Conservation (phyloP, 495 filamentous ascomycete species). For the Podospora anserina region DNA sequence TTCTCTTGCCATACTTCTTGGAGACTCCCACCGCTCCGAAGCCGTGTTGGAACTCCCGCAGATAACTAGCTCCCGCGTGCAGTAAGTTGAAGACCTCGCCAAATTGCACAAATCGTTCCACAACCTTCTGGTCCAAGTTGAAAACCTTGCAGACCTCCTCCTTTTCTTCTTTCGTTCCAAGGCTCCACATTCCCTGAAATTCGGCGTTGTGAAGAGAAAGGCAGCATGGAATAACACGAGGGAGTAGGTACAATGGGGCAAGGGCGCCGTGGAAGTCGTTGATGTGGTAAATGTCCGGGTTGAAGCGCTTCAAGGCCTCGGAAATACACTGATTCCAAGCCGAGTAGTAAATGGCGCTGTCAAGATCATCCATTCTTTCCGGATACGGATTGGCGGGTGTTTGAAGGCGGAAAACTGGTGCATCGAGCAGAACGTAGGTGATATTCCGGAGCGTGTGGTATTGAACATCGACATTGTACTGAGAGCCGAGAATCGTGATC, state of each 20-base stretch:
- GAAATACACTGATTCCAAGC: constrained; percentile 72
- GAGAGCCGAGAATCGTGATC: constrained; percentile 58
- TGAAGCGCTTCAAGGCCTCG: constrained; percentile 53
- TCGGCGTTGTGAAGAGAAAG: constrained; percentile 55
- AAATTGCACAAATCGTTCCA: constrained; percentile 59
- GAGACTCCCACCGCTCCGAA: constrained; percentile 73
- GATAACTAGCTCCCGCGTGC: constrained; percentile 66
- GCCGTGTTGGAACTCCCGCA: constrained; percentile 69
- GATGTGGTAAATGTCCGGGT: constrained; percentile 70
- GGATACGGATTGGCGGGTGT: constrained; percentile 64
- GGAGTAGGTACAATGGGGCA: constrained; percentile 66
- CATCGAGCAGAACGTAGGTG: constrained; percentile 68
- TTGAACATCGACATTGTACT: constrained; percentile 60
- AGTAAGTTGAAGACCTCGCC: constrained; percentile 68
- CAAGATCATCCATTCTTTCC: constrained; percentile 67
- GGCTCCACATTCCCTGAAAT: constrained; percentile 67
- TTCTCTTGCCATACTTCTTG: constrained; percentile 70
- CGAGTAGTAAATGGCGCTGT: constrained; percentile 69
- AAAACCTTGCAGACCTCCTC: constrained; percentile 67
- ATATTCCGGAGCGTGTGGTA: constrained; percentile 68
- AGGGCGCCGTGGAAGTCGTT: constrained; percentile 76
- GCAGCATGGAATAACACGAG: constrained; percentile 56
- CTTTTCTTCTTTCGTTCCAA: constrained; percentile 61
- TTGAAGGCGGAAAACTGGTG: constrained; percentile 66
- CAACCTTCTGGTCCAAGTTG: constrained; percentile 52